A percentile compares a stretch with the other conserved stretches of the same genome.
Conservation (phyloP, 2,329 filamentous ascomycete species). For the Lecanosticta acicola region DNA sequence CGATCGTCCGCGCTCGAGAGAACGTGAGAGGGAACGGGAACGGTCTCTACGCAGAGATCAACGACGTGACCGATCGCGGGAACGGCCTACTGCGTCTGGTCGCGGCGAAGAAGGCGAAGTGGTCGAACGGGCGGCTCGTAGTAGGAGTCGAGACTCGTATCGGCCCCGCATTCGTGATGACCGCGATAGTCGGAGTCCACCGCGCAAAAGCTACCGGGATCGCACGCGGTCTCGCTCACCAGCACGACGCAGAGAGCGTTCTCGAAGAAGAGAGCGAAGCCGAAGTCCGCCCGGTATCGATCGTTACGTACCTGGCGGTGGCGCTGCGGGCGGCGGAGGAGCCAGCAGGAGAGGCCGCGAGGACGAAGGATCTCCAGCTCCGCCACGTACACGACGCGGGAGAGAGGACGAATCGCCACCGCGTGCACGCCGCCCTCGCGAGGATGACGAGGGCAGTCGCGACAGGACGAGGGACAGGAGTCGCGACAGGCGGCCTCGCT, state of each 20-base stretch:
- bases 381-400: not conserved
- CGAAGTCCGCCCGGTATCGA: conserved; percentile 34
- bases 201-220: conserved; percentile 15
- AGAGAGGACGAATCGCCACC: conserved; percentile 12
- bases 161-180: conserved; percentile 17
- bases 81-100: not conserved
- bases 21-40: conserved; percentile 30
- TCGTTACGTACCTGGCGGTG: conserved; percentile 36
- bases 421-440: conserved; percentile 1
- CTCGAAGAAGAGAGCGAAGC: conserved; percentile 24
- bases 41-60: conserved; percentile 3
- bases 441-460: conserved; percentile 6
- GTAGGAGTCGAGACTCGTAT: conserved; percentile 15
- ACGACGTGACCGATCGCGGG: conserved; percentile 1
- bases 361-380: conserved; percentile 6
- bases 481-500: conserved; percentile 10
- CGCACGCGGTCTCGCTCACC: conserved; percentile 21
- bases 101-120: conserved; percentile 29
- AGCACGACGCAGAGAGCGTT: conserved; percentile 15
- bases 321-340: conserved; percentile 5
- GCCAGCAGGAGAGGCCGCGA: conserved; percentile 7
- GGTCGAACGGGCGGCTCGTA: conserved; percentile 23
- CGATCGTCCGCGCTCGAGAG: conserved; percentile 35
- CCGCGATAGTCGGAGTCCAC: conserved; percentile 22
- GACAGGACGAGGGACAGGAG: conserved; percentile 1